These are phyloP conservation scores for Ophiognomonia clavigignenti-juglandacearum DNA, from an alignment of 2,329 filamentous ascomycete genomes.

Conservation along the genomic window DNA sequence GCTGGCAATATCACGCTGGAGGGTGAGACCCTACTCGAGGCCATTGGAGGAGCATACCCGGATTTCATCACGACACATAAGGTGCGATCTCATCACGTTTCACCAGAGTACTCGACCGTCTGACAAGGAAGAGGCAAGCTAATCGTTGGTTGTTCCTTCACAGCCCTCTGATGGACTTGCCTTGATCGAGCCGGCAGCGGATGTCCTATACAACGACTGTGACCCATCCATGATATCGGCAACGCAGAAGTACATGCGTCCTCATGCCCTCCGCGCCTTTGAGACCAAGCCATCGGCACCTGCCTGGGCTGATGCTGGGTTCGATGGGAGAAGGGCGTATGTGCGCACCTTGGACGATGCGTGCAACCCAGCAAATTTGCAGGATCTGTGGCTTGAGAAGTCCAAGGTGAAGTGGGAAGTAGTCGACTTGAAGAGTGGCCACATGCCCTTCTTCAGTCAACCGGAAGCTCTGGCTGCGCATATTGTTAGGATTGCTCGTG, in stretches of 20 bases:
- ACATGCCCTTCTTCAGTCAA: slow-evolving; percentile 24
- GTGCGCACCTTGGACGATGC: slow-evolving; percentile 13
- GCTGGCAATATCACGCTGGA: slow-evolving; percentile 2
- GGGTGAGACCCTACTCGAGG: not conserved
- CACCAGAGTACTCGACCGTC: not conserved
- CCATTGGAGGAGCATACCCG: not conserved
- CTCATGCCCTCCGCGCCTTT: slow-evolving; percentile 14
- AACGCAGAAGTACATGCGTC: not conserved
- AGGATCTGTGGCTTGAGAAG: slow-evolving; percentile 22
- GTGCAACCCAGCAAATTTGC: slow-evolving; percentile 19
- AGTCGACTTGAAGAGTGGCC: slow-evolving; percentile 20
- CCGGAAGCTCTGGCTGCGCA: slow-evolving; percentile 17
- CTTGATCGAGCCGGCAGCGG: slow-evolving; percentile 1
- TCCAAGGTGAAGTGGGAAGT: slow-evolving; percentile 22
- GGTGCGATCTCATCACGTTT: not conserved
- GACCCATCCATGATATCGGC: not conserved
- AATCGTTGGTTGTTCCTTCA: not conserved
- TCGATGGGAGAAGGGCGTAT: slow-evolving; percentile 6
- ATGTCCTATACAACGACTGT: slow-evolving; percentile 5
- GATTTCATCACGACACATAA: slow-evolving; percentile 4
- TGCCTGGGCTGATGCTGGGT: slow-evolving; percentile 1
- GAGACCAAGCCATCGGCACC: not conserved
- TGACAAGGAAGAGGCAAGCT: not conserved
- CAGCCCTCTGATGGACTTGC: slow-evolving; percentile 1
- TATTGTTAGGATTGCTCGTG: slow-evolving; percentile 12